These are phyloP conservation scores for Acmispon strigosus DNA, from an alignment of 306 rosid genomes.

Conservation along the genomic window DNA sequence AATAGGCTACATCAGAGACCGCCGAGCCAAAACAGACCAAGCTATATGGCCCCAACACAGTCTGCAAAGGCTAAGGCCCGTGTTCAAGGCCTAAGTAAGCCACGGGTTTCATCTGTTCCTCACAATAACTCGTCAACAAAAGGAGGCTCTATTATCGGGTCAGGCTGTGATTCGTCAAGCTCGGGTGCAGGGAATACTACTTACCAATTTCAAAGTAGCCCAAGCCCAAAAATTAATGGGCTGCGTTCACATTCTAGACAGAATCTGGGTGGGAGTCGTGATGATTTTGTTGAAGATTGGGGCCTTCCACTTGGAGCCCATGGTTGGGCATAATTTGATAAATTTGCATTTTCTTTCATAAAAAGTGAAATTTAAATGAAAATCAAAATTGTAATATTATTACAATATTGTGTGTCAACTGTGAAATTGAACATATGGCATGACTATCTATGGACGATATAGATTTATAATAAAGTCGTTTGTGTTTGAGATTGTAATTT, in stretches of 20 bases:
- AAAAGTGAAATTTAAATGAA: neutral
- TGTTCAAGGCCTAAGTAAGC: constrained; percentile 31
- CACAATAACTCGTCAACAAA: constrained; percentile 52
- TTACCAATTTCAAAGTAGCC: constrained; percentile 40
- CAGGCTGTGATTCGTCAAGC: constrained; percentile 61
- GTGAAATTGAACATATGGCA: neutral
- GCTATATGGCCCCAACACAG: constrained; percentile 87
- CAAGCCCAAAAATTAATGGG: constrained; percentile 51
- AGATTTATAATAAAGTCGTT: neutral
- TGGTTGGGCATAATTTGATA: constrained; percentile 52
- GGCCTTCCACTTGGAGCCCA: constrained; percentile 46
- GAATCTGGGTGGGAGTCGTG: constrained; percentile 24
- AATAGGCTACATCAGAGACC: constrained; percentile 4
- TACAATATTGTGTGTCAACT: neutral
- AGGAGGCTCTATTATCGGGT: constrained; percentile 20
- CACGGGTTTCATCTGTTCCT: constrained; percentile 29
- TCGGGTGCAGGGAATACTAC: constrained; percentile 40
- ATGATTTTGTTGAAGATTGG: constrained; percentile 66
- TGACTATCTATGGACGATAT: constrained; percentile 8
- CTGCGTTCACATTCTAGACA: constrained; percentile 28
- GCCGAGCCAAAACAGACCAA: constrained; percentile 31
- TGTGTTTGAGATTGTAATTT: constrained; percentile 17
- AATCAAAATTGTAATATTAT: neutral
- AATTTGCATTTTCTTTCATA: neutral
- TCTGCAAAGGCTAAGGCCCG: constrained; percentile 79